These are phyloP conservation scores for Lipomyces sp. DNA, from an alignment of 805 yeast species.

Conservation along the genomic window DNA sequence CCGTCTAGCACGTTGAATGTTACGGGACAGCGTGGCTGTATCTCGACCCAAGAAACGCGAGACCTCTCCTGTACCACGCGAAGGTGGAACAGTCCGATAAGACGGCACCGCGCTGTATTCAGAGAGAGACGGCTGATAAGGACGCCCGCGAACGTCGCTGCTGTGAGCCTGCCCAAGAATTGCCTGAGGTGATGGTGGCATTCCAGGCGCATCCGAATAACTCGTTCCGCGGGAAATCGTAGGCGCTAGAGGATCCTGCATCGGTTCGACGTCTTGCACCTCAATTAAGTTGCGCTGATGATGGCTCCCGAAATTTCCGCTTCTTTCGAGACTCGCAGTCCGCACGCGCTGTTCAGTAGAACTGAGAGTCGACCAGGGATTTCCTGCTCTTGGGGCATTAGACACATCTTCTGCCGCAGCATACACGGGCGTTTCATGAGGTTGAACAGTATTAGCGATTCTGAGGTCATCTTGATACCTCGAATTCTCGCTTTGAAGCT, in stretches of 20 bases:
- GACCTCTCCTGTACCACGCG: background rate
- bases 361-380: slow-evolving; percentile 12
- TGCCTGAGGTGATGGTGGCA: slow-evolving; percentile 20
- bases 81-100: slow-evolving; percentile 10
- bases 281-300: slow-evolving; percentile 12
- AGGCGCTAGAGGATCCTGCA: slow-evolving; percentile 19
- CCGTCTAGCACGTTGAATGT: slow-evolving; percentile 12
- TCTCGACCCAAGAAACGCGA: slow-evolving; percentile 9
- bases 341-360: slow-evolving; percentile 8
- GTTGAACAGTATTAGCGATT: background rate
- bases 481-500: slow-evolving; percentile 3
- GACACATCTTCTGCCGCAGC: background rate
- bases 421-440: background rate
- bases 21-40: slow-evolving; percentile 2
- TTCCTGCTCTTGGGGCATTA: background rate
- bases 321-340: slow-evolving; percentile 10
- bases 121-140: slow-evolving; percentile 4
- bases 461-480: slow-evolving; percentile 4
- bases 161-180: slow-evolving; percentile 8
- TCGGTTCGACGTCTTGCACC: slow-evolving; percentile 16
- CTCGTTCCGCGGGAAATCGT: slow-evolving; percentile 5
- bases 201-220: slow-evolving; percentile 11
- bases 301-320: slow-evolving; percentile 9
- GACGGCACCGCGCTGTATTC: slow-evolving; percentile 6
- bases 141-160: background rate